Evolutionary conservation across 371 early-diverging fungal genomes (phyloP).

Genomic region (Thermomucor indicae-seudaticae): DNA sequence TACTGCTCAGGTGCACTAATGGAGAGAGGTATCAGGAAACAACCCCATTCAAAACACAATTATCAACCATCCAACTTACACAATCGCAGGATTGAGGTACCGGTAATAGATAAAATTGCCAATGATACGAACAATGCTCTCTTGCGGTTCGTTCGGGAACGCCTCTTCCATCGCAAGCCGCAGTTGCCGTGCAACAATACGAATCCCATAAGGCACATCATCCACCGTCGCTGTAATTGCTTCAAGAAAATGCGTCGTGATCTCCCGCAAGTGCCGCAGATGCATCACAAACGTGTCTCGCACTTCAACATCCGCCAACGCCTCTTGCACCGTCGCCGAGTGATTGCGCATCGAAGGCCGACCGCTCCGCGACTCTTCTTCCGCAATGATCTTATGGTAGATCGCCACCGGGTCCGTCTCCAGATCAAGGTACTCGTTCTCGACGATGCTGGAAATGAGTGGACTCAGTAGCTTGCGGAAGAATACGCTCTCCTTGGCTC

Average conservation of each 20-base stretch:
- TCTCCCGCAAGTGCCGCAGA: conserved; percentile 68
- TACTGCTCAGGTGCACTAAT: conserved; percentile 91
- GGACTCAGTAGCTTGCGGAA: conserved; percentile 84
- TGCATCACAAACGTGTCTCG: conserved; percentile 71
- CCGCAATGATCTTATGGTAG: conserved; percentile 81
- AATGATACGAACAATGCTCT: conserved; percentile 78
- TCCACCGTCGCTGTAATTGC: conserved; percentile 77
- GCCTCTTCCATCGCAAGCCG: conserved; percentile 68
- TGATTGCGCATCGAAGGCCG: conserved; percentile 71
- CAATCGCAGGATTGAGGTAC: conserved; percentile 97
- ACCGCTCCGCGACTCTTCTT: conserved; percentile 90
- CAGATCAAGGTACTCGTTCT: conserved; percentile 76
- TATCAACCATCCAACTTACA: conserved; percentile 47
- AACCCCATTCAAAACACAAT: not conserved
- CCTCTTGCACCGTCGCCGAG: conserved; percentile 79
- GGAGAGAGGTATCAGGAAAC: conserved; percentile 3
- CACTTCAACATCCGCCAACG: conserved; percentile 85
- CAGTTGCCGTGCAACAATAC: conserved; percentile 92
- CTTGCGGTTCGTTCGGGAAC: conserved; percentile 80
- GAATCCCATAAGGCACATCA: conserved; percentile 92
- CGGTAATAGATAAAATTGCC: conserved; percentile 96
- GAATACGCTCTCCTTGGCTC: conserved; percentile 93
- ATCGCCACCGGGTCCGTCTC: conserved; percentile 92
- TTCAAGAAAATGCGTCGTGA: conserved; percentile 77
- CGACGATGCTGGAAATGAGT: conserved; percentile 71